Base-by-base conservation (phyloP, 2,329 filamentous ascomycete genomes). In the Dothistroma pini region DNA sequence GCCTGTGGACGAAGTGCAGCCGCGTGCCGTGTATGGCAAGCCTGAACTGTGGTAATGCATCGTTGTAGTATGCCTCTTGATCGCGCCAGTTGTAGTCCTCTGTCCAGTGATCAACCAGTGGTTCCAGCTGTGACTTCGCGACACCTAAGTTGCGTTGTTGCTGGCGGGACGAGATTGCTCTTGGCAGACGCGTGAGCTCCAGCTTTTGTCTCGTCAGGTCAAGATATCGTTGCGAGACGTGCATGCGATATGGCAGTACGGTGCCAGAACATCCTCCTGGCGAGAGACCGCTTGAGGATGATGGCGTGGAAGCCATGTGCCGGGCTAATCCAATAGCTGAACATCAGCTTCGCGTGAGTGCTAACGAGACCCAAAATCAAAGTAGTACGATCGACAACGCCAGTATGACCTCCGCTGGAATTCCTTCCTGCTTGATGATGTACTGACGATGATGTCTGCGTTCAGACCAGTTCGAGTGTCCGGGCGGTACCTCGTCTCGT, bases 181-280 rank as follows among this genome's bases (percentile, higher is more conserved):
- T 83, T 47, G 87, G 87, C 32, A 89, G 74, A 60, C 87, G 79
- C 22, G 86, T 86, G 51, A 89, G 78, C 69, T 89, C 84, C 10
- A 90, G 79, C 72, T 90, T 90, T 71, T 85, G 83, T 69, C 78
- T 82, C 6, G 87, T 90, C 62, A 89, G 78, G 51, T 88, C 83
- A 1, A 90, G 79, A 72, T 89, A 89, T 68, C 83, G 85, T 58
- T 81, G 83, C 2, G 86, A 89, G 16, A 89, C 83, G 56, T 72
- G 65, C 68, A 72, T 72, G 25, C 70, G 69, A 59, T 73, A 73
- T 35, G 69, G 64, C 11, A 65, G 56, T 4, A 66, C 41, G 8
- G 57, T 41, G 32, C 59, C 62, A 21, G 57, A 49, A n/a, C 35
- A 49, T 44, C 47, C 60, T 32, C 31, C 47, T 22, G 58, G 62